Evolutionary conservation across 352 stramenopile genomes (phyloP), one percentile per base, ranked within the genome.

Genomic region (Phytophthora hibernalis): DNA sequence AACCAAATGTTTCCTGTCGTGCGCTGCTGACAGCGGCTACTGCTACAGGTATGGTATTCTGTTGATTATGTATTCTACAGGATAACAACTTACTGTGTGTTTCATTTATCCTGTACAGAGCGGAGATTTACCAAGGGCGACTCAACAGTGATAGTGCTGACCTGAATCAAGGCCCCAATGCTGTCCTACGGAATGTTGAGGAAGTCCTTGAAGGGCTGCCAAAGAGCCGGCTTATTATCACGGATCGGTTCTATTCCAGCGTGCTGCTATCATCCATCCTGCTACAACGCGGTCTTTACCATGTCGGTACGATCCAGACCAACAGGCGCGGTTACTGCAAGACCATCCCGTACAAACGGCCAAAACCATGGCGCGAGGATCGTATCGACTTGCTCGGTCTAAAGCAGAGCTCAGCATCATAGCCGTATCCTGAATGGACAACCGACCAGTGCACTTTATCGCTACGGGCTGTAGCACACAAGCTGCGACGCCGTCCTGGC

Each of bases 41-140:
- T 55, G 55, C 35, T 63, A 55, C 55, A 63, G 55, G 43, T 62
- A 54, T 22, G 6, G n/a, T n/a, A n/a, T 18, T 44, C 21, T 42
- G 18, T 20, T 62, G 30, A 11, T n/a, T n/a, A 37, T 47, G 54
- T 54, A 42, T 53, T 35, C 2, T 61, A 42, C 42, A 47, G 8
- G 26, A 42, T 52, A 21, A 10, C 9, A 53, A 20, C 43, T 53
- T 16, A 21, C 18, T 35, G 9, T 15, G 15, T 53, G 38, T 24
- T 22, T 5, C 0, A 37, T 37, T 26, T 53, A 57, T 48, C 20
- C 38, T 61, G 38, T 52, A 45, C 18, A 47, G 54, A 22, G 43
- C 54, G 2, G 54, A 62, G 16, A 62, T 54, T 18, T 62, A 54
- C 5, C 54, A 62, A 54, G 44, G 43, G 12, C 30, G 31, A 12